Evolutionary conservation across 805 yeast genomes (phyloP), one percentile per base, ranked within the genome.

Genomic region (Teunomyces atbi): DNA sequence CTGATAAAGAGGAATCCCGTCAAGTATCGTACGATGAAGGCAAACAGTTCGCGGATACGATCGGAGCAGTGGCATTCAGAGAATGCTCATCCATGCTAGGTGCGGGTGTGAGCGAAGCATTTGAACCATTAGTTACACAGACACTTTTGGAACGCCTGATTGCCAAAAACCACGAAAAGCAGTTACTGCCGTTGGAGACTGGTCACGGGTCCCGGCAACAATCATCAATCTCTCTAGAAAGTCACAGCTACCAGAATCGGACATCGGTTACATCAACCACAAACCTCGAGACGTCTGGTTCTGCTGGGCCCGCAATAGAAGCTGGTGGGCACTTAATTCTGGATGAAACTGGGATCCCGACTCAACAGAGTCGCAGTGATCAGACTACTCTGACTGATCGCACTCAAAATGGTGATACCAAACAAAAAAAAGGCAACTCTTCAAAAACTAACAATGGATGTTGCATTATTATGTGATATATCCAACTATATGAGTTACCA

Each of bases 1-100:
- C 55, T 20, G 74, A 70, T 41, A 38, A 47, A 13, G 57, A 51
- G 5, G 47, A 45, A 1, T 55, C 53, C n/a, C 53, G 71, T 23
- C 65, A 60, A 38, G 71, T 71, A 1, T 45, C 53, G 38, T 53
- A 32, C 37, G 58, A 58, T 1, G 69, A 70, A 45, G 74, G 69
- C 1, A 20, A 45, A 18, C 56, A 46, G n/a, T 59, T 69, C 23
- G 65, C 70, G 10, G 23, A 50, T 5, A 32, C 51, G 10, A 52
- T 63, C 11, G 60, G 60, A 10, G 71, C 72, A 2, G n/a, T 61
- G 2, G 47, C 44, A 15, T 68, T 61, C 41, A 18, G 42, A 19
- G 75, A 71, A 49, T 60, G 64, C 15, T 60, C 68, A 29, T 48
- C 69, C 4, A 47, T 48, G 33, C 21, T 42, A 15, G 61, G 55